These are phyloP conservation scores for Heterobasidion irregulare DNA, from an alignment of 1,284 basidiomycete species.

Conservation along the genomic window DNA sequence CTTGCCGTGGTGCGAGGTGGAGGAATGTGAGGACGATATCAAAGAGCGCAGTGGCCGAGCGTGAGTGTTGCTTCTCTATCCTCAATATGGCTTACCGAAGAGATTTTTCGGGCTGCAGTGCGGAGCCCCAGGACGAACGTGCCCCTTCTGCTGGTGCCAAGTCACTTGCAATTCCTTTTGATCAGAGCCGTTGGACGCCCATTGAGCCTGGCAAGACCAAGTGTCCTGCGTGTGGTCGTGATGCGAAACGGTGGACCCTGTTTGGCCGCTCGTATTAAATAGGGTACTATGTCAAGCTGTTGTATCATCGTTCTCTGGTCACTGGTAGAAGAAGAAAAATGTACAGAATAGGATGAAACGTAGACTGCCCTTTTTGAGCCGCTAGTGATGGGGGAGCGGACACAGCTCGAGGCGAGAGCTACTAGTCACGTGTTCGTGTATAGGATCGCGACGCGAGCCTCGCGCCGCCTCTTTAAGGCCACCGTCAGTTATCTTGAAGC, in stretches of 20 bases:
- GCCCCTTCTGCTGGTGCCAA: conserved; percentile 99
- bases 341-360: background rate
- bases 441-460: too few species aligned
- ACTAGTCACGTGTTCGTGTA: too few species aligned
- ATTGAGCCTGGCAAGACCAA: conserved; percentile 78
- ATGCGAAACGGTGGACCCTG: conserved; percentile 90
- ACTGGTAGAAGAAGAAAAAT: background rate
- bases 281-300: background rate
- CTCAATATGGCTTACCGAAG: conserved; percentile 7
- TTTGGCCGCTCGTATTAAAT: conserved; percentile 79
- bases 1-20: conserved; percentile 95
- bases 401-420: too few species aligned
- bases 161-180: conserved; percentile 94
- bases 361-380: too few species aligned
- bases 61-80: conserved; percentile 42
- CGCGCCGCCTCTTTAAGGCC: too few species aligned
- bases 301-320: background rate
- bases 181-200: conserved; percentile 75
- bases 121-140: conserved; percentile 85
- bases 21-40: conserved; percentile 95
- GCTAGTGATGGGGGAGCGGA: too few species aligned
- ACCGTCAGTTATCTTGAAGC: too few species aligned
- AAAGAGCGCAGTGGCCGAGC: conserved; percentile 87
- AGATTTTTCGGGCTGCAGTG: conserved; percentile 29
- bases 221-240: conserved; percentile 77